Percentiles rank a stretch among this genome's conserved stretches.
Evolutionary conservation across 768 basidiomycete genomes (phyloP).

Genomic region (Amanita rubescens): DNA sequence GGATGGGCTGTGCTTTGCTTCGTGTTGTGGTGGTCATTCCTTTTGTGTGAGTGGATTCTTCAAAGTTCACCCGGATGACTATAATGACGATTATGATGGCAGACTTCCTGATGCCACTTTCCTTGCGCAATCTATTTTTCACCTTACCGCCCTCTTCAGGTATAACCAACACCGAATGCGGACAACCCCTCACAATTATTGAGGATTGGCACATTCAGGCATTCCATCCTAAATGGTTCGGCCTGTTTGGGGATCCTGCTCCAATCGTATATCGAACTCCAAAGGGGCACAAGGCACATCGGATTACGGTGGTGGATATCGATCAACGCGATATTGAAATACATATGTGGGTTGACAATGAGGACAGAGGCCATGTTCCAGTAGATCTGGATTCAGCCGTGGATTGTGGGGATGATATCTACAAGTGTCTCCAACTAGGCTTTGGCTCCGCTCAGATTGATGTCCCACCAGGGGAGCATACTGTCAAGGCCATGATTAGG

Average conservation of each 20-base stretch:
- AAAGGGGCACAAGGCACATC: not conserved
- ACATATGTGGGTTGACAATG: slow-evolving; percentile 1
- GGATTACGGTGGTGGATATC: slow-evolving; percentile 4
- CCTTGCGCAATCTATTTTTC: too few relatives aligned
- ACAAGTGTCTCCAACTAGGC: not conserved
- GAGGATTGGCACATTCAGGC: not conserved
- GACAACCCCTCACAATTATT: not conserved
- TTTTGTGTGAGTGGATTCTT: too few relatives aligned
- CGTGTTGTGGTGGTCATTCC: too few relatives aligned
- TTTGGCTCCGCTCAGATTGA: not conserved
- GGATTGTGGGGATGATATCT: slow-evolving; percentile 2
- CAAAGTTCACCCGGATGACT: too few relatives aligned
- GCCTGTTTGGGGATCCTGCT: not conserved
- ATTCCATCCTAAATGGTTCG: not conserved
- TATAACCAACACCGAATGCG: not conserved
- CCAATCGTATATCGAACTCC: not conserved
- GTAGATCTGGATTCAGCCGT: slow-evolving; percentile 1
- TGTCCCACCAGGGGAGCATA: slow-evolving; percentile 2
- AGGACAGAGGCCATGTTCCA: not conserved
- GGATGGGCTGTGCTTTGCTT: too few relatives aligned
- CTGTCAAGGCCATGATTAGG: not conserved
- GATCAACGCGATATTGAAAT: slow-evolving; percentile 6
- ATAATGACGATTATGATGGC: too few relatives aligned
- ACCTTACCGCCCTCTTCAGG: too few relatives aligned
- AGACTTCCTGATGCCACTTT: too few relatives aligned